Evolutionary conservation across 1,284 basidiomycete genomes (phyloP).

Genomic region (Schizophyllum commune): DNA sequence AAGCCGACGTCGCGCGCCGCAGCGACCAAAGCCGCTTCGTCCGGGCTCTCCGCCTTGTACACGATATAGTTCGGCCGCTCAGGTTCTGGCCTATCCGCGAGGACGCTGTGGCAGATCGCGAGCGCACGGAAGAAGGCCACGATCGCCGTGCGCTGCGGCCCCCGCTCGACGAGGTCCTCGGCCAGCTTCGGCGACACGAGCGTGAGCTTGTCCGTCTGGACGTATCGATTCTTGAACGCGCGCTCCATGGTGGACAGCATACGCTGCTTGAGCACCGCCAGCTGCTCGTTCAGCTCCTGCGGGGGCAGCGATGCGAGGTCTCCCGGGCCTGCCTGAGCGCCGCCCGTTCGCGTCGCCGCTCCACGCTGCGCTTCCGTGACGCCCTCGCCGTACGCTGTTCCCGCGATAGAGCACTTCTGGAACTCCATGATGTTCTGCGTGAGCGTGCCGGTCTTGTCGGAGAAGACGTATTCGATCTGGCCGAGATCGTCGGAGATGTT

Average conservation of each 20-base stretch:
- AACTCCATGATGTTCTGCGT: constrained; percentile 99
- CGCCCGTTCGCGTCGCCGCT: constrained; percentile 76
- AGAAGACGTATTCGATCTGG: constrained; percentile 97
- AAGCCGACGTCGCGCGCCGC: constrained; percentile 92
- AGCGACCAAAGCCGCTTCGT: constrained; percentile 90
- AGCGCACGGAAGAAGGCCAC: constrained; percentile 88
- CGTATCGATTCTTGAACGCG: constrained; percentile 86
- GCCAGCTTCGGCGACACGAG: constrained; percentile 84
- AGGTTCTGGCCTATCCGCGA: constrained; percentile 47
- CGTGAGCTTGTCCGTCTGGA: constrained; percentile 78
- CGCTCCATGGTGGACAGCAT: constrained; percentile 77
- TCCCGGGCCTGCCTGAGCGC: not conserved
- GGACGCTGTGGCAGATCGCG: constrained; percentile 87
- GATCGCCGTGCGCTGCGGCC: constrained; percentile 61
- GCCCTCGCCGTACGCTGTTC: constrained; percentile 85
- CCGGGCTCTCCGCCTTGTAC: constrained; percentile 95
- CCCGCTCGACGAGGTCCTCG: constrained; percentile 60
- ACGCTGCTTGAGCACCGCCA: constrained; percentile 59
- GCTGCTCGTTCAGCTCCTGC: constrained; percentile 60
- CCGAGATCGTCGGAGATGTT: constrained; percentile 97
- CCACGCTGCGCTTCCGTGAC: constrained; percentile 94
- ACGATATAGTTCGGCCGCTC: constrained; percentile 62
- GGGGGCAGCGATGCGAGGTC: constrained; percentile 56
- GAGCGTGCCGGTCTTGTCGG: constrained; percentile 95
- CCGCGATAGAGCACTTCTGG: constrained; percentile 89